Evolutionary conservation across 371 early-diverging fungal species (phyloP).

Genomic region (Mortierella sp.): DNA sequence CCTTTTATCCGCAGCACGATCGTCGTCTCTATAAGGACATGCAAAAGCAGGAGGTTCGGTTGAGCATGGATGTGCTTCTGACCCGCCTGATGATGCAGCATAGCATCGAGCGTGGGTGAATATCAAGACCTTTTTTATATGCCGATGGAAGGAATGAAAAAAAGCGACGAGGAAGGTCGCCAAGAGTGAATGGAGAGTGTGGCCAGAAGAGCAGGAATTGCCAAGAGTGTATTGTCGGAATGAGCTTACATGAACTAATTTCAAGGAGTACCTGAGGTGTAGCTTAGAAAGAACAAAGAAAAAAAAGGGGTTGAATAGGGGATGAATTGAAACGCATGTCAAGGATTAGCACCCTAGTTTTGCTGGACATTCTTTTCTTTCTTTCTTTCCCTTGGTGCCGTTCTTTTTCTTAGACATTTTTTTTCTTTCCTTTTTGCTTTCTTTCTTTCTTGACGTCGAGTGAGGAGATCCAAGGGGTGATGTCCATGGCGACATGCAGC

Average conservation of each 20-base stretch:
- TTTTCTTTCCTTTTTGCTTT: not conserved
- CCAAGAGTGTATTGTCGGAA: not conserved
- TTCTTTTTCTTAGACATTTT: not conserved
- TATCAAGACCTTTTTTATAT: not conserved
- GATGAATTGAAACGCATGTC: not conserved
- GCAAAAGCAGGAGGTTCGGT: not conserved
- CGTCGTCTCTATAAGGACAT: not conserved
- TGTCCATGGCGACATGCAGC: not conserved
- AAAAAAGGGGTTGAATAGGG: not conserved
- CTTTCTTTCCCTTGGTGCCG: not conserved
- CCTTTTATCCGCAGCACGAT: not conserved
- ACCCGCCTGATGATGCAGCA: not conserved
- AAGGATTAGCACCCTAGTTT: not conserved
- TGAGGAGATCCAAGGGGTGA: not conserved
- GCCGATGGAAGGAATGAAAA: not conserved
- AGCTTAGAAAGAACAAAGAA: not conserved
- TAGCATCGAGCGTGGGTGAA: not conserved
- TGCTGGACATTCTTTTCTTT: not conserved
- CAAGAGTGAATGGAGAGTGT: not conserved
- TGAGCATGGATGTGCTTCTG: not conserved
- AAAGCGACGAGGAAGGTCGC: not conserved
- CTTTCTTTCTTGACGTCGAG: not conserved
- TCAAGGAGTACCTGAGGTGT: not conserved
- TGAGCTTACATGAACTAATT: not conserved
- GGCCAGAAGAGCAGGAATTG: not conserved